phyloP scores from a whole-genome alignment of 2,329 filamentous ascomycete species.

The Gyromitra esculenta region DNA sequence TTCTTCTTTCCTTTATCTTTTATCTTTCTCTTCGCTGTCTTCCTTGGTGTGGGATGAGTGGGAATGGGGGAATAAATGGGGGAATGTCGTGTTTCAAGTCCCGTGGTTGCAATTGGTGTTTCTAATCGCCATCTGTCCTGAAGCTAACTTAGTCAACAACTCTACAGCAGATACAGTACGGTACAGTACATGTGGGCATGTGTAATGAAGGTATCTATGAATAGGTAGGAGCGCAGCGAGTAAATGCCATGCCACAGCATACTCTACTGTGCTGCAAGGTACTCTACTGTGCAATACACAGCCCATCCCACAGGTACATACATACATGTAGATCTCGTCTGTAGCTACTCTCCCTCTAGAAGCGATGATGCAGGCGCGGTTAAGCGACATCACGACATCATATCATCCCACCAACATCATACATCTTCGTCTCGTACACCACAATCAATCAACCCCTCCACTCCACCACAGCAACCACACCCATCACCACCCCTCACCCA shows the following conservation, averaged over 20 bases:
- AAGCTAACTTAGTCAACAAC: constrained; percentile 37
- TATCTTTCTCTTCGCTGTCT: background rate
- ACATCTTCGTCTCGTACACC: background rate
- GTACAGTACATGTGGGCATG: background rate
- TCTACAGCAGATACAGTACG: background rate
- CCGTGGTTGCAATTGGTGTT: constrained; percentile 1
- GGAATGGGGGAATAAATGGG: background rate
- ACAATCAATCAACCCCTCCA: background rate
- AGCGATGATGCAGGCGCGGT: constrained; percentile 31
- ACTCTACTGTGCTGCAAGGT: background rate
- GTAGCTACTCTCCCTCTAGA: background rate
- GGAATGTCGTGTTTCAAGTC: constrained; percentile 25
- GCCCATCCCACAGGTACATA: background rate
- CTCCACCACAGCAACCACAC: constrained; percentile 4
- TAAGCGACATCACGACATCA: constrained; percentile 48
- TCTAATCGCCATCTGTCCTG: constrained; percentile 46
- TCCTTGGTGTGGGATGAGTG: background rate
- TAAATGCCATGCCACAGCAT: background rate
- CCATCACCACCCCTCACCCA: background rate
- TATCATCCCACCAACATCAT: constrained; percentile 25
- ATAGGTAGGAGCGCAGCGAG: too few relatives aligned
- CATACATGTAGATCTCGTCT: background rate
- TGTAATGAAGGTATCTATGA: background rate
- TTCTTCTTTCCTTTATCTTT: background rate
- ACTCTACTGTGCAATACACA: background rate